Percentiles rank a stretch among this genome's conserved stretches.
Conservation (phyloP, 1,139 yeast genomes). For the Torulaspora pretoriensis region DNA sequence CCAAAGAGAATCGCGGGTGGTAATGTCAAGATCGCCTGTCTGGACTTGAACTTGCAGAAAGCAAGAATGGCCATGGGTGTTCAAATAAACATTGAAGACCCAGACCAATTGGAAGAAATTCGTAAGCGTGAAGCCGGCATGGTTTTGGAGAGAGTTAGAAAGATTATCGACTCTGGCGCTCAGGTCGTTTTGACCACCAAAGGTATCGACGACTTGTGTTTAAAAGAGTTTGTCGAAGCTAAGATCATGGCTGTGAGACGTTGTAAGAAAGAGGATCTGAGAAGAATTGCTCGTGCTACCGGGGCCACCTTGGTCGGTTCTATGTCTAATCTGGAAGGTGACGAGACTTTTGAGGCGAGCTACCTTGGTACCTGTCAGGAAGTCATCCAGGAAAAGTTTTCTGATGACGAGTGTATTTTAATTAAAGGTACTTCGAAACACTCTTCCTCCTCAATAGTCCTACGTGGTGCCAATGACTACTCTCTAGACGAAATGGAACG, state of each 20-base stretch:
- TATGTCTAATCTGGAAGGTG: constrained; percentile 94
- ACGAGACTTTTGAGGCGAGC: constrained; percentile 86
- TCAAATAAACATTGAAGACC: constrained; percentile 93
- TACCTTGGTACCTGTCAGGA: constrained; percentile 89
- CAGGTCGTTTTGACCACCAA: constrained; percentile 95
- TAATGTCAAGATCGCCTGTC: constrained; percentile 69
- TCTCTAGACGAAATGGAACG: constrained; percentile 98
- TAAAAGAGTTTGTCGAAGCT: constrained; percentile 92
- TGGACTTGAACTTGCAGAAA: constrained; percentile 92
- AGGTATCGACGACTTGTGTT: constrained; percentile 95
- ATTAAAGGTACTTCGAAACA: constrained; percentile 93
- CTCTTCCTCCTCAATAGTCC: constrained; percentile 83
- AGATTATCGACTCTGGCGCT: constrained; percentile 89
- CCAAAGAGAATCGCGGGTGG: constrained; percentile 62
- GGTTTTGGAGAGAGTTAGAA: constrained; percentile 79
- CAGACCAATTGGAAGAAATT: constrained; percentile 93
- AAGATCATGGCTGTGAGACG: constrained; percentile 98
- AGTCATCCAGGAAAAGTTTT: constrained; percentile 83
- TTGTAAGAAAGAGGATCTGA: constrained; percentile 92
- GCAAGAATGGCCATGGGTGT: constrained; percentile 99
- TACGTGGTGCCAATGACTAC: constrained; percentile 95
- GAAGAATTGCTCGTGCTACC: constrained; percentile 96
- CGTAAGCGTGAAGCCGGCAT: constrained; percentile 93
- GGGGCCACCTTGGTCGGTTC: constrained; percentile 90
- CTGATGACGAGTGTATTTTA: constrained; percentile 96